A percentile compares a stretch with the other conserved stretches of the same genome.
Evolutionary conservation across 2,329 filamentous ascomycete species (phyloP).

Genomic region (Fusarium annulatum): DNA sequence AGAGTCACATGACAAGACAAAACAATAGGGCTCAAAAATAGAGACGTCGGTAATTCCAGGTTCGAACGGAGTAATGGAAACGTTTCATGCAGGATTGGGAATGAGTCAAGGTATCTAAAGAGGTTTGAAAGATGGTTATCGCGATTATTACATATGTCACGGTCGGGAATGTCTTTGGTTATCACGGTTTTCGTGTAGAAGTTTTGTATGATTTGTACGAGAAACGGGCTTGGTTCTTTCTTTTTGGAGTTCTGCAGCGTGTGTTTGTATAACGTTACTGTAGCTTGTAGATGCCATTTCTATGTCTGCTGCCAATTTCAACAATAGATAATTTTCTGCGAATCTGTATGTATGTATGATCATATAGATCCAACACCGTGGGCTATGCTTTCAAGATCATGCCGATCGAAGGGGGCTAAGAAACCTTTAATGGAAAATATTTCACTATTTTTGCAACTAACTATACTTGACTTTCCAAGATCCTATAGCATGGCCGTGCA

Average conservation of each 20-base stretch:
- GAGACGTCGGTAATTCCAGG: neutral
- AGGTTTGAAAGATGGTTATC: neutral
- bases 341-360: neutral
- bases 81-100: neutral
- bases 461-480: neutral
- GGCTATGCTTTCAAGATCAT: too few relatives aligned
- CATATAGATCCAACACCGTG: neutral
- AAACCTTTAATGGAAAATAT: neutral
- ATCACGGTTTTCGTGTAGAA: conserved; percentile 3
- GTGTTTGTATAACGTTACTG: conserved; percentile 5
- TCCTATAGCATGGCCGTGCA: conserved; percentile 4
- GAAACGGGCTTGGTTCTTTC: conserved; percentile 16
- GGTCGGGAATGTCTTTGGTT: neutral
- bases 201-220: conserved; percentile 28
- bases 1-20: neutral
- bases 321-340: neutral
- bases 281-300: neutral
- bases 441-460: neutral
- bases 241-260: conserved; percentile 28
- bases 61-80: conserved; percentile 2
- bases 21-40: neutral
- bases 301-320: neutral
- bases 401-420: neutral
- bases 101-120: conserved; percentile 12
- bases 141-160: conserved; percentile 16